Evolutionary conservation across 495 filamentous ascomycete species (phyloP), one percentile per base, ranked within the genome.

Genomic region (Talaromyces liani): DNA sequence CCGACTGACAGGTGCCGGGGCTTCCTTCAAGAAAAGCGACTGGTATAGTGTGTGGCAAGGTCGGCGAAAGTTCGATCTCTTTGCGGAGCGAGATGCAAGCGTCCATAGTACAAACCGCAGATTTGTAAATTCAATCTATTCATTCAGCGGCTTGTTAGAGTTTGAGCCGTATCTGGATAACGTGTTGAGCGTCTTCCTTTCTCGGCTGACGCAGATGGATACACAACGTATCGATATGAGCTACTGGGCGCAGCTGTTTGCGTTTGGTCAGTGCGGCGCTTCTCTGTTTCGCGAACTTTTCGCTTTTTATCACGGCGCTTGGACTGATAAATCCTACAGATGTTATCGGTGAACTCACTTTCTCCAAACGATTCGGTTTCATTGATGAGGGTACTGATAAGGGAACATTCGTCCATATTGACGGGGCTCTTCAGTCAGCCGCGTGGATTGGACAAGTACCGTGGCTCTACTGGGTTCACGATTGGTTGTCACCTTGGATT

Each of bases 261-360:
- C 54, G 39, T 79, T 1, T 63, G 68, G 20, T 65, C 54, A 24
- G 54, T 57, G 25, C 36, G 36, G 36, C 14, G 36, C 6, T 41
- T 41, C 14, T 41, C 36, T 41, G 36, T 41, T 41, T 41, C 36
- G 36, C 36, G 14, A 41, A 41, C 36, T 41, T 41, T 14, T 41
- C 8, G n/a, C 29, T 27, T 41, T 53, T 53, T 6, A 58, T 59
- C 47, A 25, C 31, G 54, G 54, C 49, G 24, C 54, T 25, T 57
- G 24, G 24, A 22, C n/a, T 22, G 54, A 57, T 25, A 57, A 57
- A 27, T 10, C 54, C 54, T 57, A 57, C 34, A 75, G 82, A 88
- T 69, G 82, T 86, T 10, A 73, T 86, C 6, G 82, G 82, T 27
- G 83, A 86, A 68, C 75, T 85, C 10, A 82, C 81, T 5, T 87